These are phyloP conservation scores for Phytophthora melonis DNA, from an alignment of 352 stramenopile genomes.

Conservation along the genomic window DNA sequence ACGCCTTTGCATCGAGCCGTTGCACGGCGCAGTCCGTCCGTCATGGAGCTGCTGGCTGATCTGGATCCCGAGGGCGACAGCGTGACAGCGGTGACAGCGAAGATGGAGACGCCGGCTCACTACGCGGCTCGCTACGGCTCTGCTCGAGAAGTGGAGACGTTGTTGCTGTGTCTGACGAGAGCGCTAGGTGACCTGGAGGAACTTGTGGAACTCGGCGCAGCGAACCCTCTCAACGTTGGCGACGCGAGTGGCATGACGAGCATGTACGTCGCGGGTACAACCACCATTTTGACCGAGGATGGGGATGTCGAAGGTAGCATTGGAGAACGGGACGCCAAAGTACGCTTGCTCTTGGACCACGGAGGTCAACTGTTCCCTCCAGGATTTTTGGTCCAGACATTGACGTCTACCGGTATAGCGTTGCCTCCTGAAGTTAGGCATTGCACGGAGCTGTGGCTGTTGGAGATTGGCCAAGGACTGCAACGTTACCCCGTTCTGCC, in stretches of 20 bases:
- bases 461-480: conserved; percentile 3
- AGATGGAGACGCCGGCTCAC: conserved; percentile 21
- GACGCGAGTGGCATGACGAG: conserved; percentile 18
- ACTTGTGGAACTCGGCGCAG: background rate
- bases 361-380: conserved; percentile 16
- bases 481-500: background rate
- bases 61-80: conserved; percentile 21
- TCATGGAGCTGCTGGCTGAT: conserved; percentile 27
- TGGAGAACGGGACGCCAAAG: conserved; percentile 13
- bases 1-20: conserved; percentile 34
- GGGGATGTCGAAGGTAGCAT: background rate
- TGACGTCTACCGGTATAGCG: background rate
- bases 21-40: background rate
- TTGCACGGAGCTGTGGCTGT: conserved; percentile 5
- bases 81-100: conserved; percentile 3
- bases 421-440: background rate
- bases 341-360: conserved; percentile 15
- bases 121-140: conserved; percentile 27
- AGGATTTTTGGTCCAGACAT: background rate
- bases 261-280: conserved; percentile 18
- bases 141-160: conserved; percentile 15
- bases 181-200: conserved; percentile 12
- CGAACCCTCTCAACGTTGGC: conserved; percentile 20
- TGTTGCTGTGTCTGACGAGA: conserved; percentile 9
- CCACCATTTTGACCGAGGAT: background rate